Conservation (phyloP, 768 basidiomycete species). For the Tricholoma sp. region DNA sequence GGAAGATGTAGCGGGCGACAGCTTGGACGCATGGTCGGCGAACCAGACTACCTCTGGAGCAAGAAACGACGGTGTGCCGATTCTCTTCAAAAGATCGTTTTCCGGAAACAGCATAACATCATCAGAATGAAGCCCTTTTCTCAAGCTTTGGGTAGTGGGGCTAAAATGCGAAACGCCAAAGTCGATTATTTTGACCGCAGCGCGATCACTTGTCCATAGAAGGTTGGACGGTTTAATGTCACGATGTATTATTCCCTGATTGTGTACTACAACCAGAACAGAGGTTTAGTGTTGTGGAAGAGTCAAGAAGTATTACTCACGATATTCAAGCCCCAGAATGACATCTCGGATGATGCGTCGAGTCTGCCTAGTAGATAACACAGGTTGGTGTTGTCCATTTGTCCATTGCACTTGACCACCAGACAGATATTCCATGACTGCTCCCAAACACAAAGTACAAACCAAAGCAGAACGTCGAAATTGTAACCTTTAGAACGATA, state of each 20-base stretch:
- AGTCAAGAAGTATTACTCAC: constrained; percentile 21
- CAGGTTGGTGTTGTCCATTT: constrained; percentile 24
- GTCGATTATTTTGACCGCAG: constrained; percentile 83
- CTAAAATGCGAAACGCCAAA: constrained; percentile 56
- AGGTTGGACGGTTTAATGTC: constrained; percentile 92
- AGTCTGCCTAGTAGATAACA: constrained; percentile 31
- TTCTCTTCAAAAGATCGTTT: constrained; percentile 33
- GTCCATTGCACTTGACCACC: constrained; percentile 40
- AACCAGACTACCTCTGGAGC: constrained; percentile 42
- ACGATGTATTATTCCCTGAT: constrained; percentile 69
- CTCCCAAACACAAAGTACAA: not conserved
- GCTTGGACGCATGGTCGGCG: constrained; percentile 19
- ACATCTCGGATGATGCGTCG: constrained; percentile 38
- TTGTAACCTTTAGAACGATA: not conserved
- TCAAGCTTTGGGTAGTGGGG: constrained; percentile 13
- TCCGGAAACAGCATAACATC: constrained; percentile 31
- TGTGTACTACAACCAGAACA: constrained; percentile 26
- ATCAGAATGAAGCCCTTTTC: constrained; percentile 13
- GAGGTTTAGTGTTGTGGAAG: not conserved
- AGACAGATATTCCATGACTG: constrained; percentile 39
- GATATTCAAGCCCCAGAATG: constrained; percentile 37
- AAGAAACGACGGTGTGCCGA: constrained; percentile 40
- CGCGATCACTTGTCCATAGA: constrained; percentile 45
- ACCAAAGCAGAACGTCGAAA: not conserved
- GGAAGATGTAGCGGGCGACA: constrained; percentile 16